Percentiles rank a stretch among this genome's conserved stretches.
phyloP scores from a whole-genome alignment of 768 basidiomycete species.

The Mycena rebaudengoi region DNA sequence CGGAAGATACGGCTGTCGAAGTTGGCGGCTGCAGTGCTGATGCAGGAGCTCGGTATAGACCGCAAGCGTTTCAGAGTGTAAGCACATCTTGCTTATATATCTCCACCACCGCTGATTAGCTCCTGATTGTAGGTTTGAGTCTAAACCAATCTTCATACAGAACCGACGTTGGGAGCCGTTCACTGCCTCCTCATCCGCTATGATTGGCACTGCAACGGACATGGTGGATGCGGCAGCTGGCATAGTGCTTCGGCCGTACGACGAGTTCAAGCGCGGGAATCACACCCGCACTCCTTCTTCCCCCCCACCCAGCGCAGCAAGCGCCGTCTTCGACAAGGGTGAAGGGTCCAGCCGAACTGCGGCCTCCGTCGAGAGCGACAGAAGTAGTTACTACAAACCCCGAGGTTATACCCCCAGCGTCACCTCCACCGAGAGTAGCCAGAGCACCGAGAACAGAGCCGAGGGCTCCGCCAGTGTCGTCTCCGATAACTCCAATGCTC shows the following conservation, averaged over 20 bases:
- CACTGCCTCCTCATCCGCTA: conserved; percentile 11
- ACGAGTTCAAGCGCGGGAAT: conserved; percentile 10
- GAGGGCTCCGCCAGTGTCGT: background rate
- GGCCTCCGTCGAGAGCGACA: too few relatives aligned
- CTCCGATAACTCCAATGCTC: background rate
- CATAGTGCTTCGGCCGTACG: conserved; percentile 17
- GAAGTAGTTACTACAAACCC: too few relatives aligned
- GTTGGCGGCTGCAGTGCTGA: conserved; percentile 13
- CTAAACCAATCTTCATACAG: conserved; percentile 13
- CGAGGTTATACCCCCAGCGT: too few relatives aligned
- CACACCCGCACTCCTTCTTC: background rate
- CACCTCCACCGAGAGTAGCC: background rate
- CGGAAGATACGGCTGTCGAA: conserved; percentile 22
- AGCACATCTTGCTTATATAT: background rate
- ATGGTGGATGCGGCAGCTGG: conserved; percentile 13
- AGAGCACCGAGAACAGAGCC: conserved; percentile 38
- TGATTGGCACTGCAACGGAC: background rate
- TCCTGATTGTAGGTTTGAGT: background rate
- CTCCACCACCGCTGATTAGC: background rate
- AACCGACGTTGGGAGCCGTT: conserved; percentile 26
- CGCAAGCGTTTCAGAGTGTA: conserved; percentile 14
- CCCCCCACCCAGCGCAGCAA: background rate
- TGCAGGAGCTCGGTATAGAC: background rate
- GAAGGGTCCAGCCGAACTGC: too few relatives aligned
- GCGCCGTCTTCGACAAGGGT: background rate